Percentiles rank a stretch among this genome's conserved stretches.
These are phyloP conservation scores for Melaleuca quinquenervia DNA, from an alignment of 345 rosid species.

Conservation along the genomic window DNA sequence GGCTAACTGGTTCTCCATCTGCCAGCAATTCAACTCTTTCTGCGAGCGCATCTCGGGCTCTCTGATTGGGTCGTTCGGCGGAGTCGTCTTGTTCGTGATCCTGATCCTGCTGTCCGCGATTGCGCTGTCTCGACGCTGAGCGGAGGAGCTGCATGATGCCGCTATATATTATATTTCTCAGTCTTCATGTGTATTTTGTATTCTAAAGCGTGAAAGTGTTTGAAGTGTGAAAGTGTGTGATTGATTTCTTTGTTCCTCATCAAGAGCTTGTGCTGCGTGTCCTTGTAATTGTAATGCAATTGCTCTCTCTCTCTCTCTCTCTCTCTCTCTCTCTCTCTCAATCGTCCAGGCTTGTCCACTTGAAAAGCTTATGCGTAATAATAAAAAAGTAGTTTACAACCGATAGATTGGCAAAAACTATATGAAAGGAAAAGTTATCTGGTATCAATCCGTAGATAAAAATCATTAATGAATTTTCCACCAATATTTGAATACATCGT, in stretches of 20 bases:
- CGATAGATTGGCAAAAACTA: background rate
- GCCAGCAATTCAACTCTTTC: conserved; percentile 72
- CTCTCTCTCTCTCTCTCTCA: background rate
- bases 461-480: background rate
- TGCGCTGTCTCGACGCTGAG: conserved; percentile 41
- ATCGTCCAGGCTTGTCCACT: background rate
- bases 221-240: background rate
- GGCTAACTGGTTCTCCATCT: conserved; percentile 66
- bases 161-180: background rate
- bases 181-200: background rate
- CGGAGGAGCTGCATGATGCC: background rate
- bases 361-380: background rate
- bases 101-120: conserved; percentile 36
- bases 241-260: background rate
- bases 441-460: background rate
- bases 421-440: background rate
- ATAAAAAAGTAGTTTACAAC: background rate
- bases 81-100: conserved; percentile 22
- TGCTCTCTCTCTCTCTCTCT: background rate
- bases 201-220: background rate
- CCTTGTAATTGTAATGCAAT: background rate
- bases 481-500: background rate
- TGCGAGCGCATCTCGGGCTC: conserved; percentile 69
- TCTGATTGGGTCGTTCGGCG: conserved; percentile 61
- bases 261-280: background rate